phyloP scores from a whole-genome alignment of 106 monocot species.

The Alisma plantagoaquatica region DNA sequence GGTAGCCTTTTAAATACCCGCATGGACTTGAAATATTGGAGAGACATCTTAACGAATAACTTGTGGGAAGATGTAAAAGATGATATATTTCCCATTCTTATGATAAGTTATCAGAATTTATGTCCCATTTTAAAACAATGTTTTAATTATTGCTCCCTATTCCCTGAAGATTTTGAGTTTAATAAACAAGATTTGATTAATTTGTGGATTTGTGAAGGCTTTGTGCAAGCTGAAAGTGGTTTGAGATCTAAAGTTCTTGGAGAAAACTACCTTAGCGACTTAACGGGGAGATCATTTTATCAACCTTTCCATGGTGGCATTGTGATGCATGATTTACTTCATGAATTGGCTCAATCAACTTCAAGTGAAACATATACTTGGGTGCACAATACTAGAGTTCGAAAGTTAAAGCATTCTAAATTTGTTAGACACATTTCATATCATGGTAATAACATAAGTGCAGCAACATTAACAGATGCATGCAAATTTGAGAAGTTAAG shows the following conservation, averaged over 20 bases:
- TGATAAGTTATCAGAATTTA: conserved; percentile 17
- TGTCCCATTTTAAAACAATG: conserved; percentile 19
- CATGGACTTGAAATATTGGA: conserved; percentile 9
- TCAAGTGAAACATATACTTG: conserved; percentile 7
- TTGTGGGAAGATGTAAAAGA: background rate
- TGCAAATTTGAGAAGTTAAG: conserved; percentile 4
- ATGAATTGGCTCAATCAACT: conserved; percentile 24
- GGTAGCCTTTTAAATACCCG: conserved; percentile 4
- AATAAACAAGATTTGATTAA: background rate
- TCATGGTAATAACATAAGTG: too few relatives aligned
- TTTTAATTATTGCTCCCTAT: conserved; percentile 19
- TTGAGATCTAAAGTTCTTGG: conserved; percentile 13
- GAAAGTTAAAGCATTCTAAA: background rate
- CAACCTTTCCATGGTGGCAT: background rate
- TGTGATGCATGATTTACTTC: conserved; percentile 25
- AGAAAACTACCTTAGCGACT: conserved; percentile 9
- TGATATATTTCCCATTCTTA: conserved; percentile 16
- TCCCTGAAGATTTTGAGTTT: conserved; percentile 9
- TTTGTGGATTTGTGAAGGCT: conserved; percentile 30
- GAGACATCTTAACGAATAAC: conserved; percentile 4
- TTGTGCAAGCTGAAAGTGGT: background rate
- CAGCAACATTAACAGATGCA: too few relatives aligned
- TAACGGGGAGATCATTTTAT: conserved; percentile 18
- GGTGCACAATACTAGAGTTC: background rate
- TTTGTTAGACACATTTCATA: too few relatives aligned